These are phyloP conservation scores for Boletus insuetus DNA, from an alignment of 768 basidiomycete genomes.

Conservation along the genomic window DNA sequence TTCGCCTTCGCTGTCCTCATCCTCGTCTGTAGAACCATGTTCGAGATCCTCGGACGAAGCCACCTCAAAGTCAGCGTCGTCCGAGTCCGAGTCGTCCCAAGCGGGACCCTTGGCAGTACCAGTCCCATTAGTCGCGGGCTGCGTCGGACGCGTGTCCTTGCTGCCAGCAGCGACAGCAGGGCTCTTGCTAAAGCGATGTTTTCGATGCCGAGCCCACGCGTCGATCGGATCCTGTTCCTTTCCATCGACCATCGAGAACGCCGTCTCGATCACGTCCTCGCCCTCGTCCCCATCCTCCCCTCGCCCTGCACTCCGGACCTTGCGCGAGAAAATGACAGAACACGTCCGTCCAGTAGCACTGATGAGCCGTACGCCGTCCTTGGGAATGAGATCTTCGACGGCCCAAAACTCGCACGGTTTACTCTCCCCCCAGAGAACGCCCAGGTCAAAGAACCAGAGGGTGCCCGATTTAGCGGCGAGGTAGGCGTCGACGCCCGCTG, in stretches of 20 bases:
- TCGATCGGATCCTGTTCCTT: slow-evolving; percentile 63
- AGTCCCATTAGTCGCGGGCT: not conserved
- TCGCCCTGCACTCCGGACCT: slow-evolving; percentile 1
- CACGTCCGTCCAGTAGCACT: slow-evolving; percentile 68
- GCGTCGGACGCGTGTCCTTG: slow-evolving; percentile 3
- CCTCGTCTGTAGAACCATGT: slow-evolving; percentile 36
- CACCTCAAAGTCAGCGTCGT: slow-evolving; percentile 36
- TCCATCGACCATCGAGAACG: slow-evolving; percentile 71
- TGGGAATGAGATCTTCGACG: slow-evolving; percentile 52
- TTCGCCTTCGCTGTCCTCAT: slow-evolving; percentile 23
- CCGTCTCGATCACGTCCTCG: slow-evolving; percentile 51
- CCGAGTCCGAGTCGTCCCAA: slow-evolving; percentile 35
- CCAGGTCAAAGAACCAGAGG: slow-evolving; percentile 67
- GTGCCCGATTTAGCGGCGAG: slow-evolving; percentile 68
- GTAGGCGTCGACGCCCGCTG: slow-evolving; percentile 68
- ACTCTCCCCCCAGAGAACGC: slow-evolving; percentile 72
- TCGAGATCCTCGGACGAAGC: slow-evolving; percentile 44
- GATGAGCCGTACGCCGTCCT: slow-evolving; percentile 52
- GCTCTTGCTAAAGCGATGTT: slow-evolving; percentile 52
- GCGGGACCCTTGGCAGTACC: slow-evolving; percentile 22
- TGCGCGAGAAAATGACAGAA: slow-evolving; percentile 52
- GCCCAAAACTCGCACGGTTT: slow-evolving; percentile 80
- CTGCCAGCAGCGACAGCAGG: not conserved
- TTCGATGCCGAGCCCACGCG: slow-evolving; percentile 60
- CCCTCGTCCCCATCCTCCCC: slow-evolving; percentile 33